Conservation (phyloP, 345 rosid genomes). For the Passiflora organensis region DNA sequence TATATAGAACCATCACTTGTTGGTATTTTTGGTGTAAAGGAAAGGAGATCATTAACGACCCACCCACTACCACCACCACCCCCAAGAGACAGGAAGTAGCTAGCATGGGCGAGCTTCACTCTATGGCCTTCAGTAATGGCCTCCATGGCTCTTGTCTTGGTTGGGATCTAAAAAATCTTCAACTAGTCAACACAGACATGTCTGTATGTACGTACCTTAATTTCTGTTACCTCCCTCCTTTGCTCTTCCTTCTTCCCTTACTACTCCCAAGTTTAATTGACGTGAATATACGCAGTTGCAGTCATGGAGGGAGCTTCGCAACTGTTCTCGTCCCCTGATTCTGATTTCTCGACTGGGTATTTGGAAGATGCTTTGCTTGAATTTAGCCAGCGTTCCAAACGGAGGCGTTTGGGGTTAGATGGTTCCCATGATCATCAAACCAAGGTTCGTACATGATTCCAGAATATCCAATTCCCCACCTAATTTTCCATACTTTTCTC, state of each 20-base stretch:
- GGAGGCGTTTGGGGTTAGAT: conserved; percentile 46
- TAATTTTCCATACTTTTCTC: not conserved
- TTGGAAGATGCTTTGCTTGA: conserved; percentile 78
- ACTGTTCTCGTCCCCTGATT: conserved; percentile 36
- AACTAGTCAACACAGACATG: conserved; percentile 75
- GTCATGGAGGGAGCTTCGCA: conserved; percentile 40
- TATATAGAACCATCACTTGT: conserved; percentile 19
- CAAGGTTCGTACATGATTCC: no score
- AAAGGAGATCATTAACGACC: conserved; percentile 10
- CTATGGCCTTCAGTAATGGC: conserved; percentile 22
- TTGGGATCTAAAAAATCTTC: conserved; percentile 85
- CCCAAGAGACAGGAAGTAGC: not conserved
- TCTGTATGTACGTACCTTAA: conserved; percentile 39
- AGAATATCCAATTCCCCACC: conserved; percentile 15
- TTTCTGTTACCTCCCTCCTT: conserved; percentile 5
- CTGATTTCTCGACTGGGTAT: conserved; percentile 80
- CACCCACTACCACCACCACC: not conserved
- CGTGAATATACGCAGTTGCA: no score
- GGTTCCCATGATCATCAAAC: conserved; percentile 20
- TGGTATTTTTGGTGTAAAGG: not conserved
- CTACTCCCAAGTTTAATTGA: conserved; percentile 1
- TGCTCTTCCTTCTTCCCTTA: not conserved
- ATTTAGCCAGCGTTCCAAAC: conserved; percentile 58
- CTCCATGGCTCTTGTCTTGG: conserved; percentile 33
- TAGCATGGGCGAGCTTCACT: conserved; percentile 43